Base-by-base conservation (phyloP, 2,329 filamentous ascomycete species). In the Calonectria pseudoturangicola region DNA sequence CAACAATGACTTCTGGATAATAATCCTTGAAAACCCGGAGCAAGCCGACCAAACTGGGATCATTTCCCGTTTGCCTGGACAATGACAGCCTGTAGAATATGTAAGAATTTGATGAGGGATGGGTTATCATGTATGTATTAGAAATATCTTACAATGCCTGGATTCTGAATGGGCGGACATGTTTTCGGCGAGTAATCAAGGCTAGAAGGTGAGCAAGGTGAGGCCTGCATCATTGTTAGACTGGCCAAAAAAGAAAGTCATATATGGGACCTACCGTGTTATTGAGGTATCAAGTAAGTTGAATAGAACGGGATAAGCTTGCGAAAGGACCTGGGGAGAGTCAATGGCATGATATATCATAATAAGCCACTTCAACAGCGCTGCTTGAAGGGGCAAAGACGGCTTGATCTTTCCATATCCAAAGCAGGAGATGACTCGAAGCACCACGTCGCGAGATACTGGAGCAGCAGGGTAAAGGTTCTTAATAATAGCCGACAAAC, bases 1-100 rank as follows among this genome's bases (percentile, higher is more conserved):
- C 94, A 16, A 96, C 89, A 72, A 97, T 94, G 68, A 97, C 94
- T 81, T 98, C 95, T 0, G 95, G 95, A 79, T 96, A 97, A 83
- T 96, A 97, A 81, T 96, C 95, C 81, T 97, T 97, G 86, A 93
- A 97, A n/a, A 96, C 91, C 68, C 93, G 90, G 63, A 97, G 86
- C 21, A 98, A 87, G 3, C 94, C 94, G 45, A 93, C 88, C 43
- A 98, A 86, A 65, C 92, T 89, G 62, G 93, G 93, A 69, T 98
- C 95, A 79, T 94, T 93, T 21, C 92, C 93, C 5, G 88, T 89
- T 79, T 91, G 89, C 51, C 91, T 85, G 3, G 90, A 89, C 41
- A 92, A 82, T 45, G 86, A 86, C 74, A 93, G 85, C 63, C 91
- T 93, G 12, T 16, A 8, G 12, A 2, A 9, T 3, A 28, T 41